Percentiles rank a stretch among this genome's conserved stretches.
Evolutionary conservation across 257 asterid genomes (phyloP).

Genomic region (Marsdenia floribunda): DNA sequence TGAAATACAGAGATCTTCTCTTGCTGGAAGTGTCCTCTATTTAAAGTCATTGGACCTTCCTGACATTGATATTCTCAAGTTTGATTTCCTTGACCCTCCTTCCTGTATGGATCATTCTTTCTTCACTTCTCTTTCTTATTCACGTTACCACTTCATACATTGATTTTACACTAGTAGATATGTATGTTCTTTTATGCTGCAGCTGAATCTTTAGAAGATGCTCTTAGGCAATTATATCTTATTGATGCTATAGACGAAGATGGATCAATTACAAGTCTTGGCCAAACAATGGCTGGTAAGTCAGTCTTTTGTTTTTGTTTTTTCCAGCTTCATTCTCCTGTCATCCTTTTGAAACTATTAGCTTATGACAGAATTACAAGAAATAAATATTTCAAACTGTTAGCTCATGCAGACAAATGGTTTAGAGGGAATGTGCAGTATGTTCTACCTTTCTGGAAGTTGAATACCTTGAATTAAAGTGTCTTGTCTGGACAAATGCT

Average conservation of each 20-base stretch:
- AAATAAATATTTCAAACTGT: neutral
- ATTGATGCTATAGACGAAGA: conserved; percentile 84
- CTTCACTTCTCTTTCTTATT: conserved; percentile 9
- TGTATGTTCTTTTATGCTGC: conserved; percentile 25
- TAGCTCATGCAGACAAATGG: neutral
- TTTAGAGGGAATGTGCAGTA: neutral
- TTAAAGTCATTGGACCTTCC: conserved; percentile 88
- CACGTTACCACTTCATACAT: neutral
- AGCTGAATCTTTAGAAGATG: conserved; percentile 93
- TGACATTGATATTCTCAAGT: conserved; percentile 83
- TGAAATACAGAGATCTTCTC: conserved; percentile 96
- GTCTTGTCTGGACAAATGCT: neutral
- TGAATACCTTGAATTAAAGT: neutral
- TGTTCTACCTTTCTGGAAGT: neutral
- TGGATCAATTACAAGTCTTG: conserved; percentile 74
- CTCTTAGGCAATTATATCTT: conserved; percentile 79
- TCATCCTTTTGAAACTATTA: neutral
- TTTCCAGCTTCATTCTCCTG: neutral
- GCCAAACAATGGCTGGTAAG: conserved; percentile 88
- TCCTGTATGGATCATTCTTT: conserved; percentile 50
- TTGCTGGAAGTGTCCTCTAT: conserved; percentile 90
- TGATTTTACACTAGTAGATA: neutral
- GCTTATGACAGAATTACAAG: neutral
- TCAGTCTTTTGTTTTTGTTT: neutral
- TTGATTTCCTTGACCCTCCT: conserved; percentile 93